Evolutionary conservation across 257 asterid species (phyloP), one percentile per base, ranked within the genome.

Genomic region (Capsicum rhomboideum): DNA sequence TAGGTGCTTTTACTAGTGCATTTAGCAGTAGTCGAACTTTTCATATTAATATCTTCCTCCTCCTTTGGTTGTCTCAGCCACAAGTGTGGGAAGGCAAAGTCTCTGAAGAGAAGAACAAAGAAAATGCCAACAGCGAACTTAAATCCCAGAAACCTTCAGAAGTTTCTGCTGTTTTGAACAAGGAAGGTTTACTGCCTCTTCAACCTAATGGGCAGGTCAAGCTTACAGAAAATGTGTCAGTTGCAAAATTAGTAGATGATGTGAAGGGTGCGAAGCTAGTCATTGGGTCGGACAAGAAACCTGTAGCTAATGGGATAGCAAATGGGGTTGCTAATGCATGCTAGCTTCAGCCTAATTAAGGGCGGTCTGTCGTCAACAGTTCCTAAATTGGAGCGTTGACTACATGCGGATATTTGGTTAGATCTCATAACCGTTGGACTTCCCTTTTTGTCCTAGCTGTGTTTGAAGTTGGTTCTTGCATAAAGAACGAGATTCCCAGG

Each of bases 241-340:
- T 81, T 28, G 9, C 86, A 12, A 87, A 58, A 28, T 46, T 84
- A 8, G 91, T 67, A 20, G 88, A 90, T 29, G 67, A 46, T 53
- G 17, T 11, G 4, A 85, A 87, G 80, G 68, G 10, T 37, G 82
- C 44, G 29, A 83, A 86, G n/a, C 66, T 55, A 53, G 84, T 79
- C 17, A 84, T 85, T 78, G 69, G 85, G 20, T 37, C 90, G 0
- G 93, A 90, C 85, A 87, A 84, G 61, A 86, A 87, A 29, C 49
- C 42, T 28, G 50, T 85, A 74, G 85, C 68, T 50, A 52, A 82
- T 11, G 64, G 58, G 80, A 72, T 72, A 2, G 40, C 82, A 21
- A 91, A 92, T 44, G 91, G 90, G 46, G 86, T 84, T 82, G 86
- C 91, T n/a, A 90, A 88, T 88, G 90, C 91, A 74, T 88, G 91